Base-by-base conservation (phyloP, 345 rosid species). In the Heritiera littoralis region DNA sequence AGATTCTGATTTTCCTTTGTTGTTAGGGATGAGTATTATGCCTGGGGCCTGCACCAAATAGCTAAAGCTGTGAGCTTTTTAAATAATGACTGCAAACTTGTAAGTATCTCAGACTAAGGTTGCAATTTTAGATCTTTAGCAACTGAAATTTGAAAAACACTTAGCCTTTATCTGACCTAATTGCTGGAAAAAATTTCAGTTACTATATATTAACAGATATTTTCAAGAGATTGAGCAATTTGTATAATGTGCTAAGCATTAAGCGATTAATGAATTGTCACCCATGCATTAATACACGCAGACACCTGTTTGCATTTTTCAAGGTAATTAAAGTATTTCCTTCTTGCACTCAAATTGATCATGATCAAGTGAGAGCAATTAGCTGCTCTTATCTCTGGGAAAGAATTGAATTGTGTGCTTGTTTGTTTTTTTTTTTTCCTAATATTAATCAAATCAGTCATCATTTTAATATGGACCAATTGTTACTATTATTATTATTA, bases 11-110 rank as follows among this genome's bases (percentile, higher is more conserved):
- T 17, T 61, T 51, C 49, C 45, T 85, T 75, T 83, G 23, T 18
- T 84, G 72, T 74, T 82, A 97, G 99, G 90, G 99, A 94, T 87
- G 99, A 94, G 85, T 97, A 97, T 86, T 97, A 88, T 77, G 95
- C 99, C 7, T 86, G 97, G 90, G 99, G 99, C 23, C 82, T 97
- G 78, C 86, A 88, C 84, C 98, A 93, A 89, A 90, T 94, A 81
- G 89, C 97, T 84, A 96, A 96, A 87, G 99, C 98, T 52, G 98
- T 94, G 86, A 96, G 98, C 98, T 96, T 96, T 86, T 86, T 94
- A 81, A 94, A 94, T 90, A 96, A 92, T 63, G 99, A 96, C 78
- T 97, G 99, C 85, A 97, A 97, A 84, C 95, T 97, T 75, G 99
- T 97, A 81, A 87, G 99, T 87, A 10, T 77, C 30, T 75, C 64